These are phyloP conservation scores for Penicillium sp. DNA, from an alignment of 2,329 filamentous ascomycete genomes.

Conservation along the genomic window DNA sequence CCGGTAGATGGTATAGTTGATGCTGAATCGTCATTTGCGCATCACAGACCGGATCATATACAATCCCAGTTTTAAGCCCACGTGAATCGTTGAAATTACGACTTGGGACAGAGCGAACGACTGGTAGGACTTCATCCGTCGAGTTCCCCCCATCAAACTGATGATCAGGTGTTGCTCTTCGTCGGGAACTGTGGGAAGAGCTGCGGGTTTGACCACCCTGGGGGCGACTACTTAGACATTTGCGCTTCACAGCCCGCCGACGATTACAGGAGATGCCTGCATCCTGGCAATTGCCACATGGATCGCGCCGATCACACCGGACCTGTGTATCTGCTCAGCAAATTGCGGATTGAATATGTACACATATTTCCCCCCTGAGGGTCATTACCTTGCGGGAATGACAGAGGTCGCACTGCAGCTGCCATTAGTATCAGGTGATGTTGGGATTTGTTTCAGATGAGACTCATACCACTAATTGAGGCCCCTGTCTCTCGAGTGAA, in stretches of 20 bases:
- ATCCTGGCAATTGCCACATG: conserved; percentile 26
- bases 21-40: conserved; percentile 17
- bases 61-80: not conserved
- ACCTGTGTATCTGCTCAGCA: conserved; percentile 14
- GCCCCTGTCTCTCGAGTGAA: not conserved
- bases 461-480: not conserved
- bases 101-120: not conserved
- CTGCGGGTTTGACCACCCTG: not conserved
- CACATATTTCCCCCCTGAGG: not conserved
- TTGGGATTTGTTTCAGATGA: not conserved
- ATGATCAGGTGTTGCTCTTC: not conserved
- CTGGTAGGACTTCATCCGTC: not conserved
- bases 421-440: not conserved
- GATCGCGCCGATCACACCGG: conserved; percentile 24
- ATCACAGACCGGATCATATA: conserved; percentile 16
- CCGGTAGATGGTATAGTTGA: conserved; percentile 8
- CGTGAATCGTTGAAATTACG: not conserved
- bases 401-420: conserved; percentile 20
- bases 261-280: conserved; percentile 18
- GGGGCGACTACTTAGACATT: not conserved
- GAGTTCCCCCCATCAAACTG: not conserved
- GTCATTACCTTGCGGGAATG: conserved; percentile 22
- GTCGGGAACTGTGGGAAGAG: not conserved
- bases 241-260: conserved; percentile 8
- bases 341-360: not conserved